Evolutionary conservation across 1,139 yeast genomes (phyloP), one percentile per base, ranked within the genome.

Genomic region (Candida dubliniensis): DNA sequence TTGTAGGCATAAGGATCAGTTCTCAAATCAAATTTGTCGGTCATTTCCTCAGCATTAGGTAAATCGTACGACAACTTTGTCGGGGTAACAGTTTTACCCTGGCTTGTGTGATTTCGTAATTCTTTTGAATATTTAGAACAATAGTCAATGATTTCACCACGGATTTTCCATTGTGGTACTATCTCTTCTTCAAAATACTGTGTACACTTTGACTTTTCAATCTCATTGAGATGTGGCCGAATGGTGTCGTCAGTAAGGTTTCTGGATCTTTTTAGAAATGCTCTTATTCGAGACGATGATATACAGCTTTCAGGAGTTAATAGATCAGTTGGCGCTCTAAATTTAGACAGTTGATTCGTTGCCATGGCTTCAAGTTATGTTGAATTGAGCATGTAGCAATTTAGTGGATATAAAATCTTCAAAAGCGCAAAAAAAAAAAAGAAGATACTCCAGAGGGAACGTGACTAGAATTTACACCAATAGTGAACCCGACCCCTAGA

Each of bases 1-100:
- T 58, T 60, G 25, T 54, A 48, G 5, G 77, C 77, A 46, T 73
- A 73, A 0, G 78, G 78, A 48, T 73, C 76, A 8, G 62, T 48
- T 26, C 76, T 52, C 36, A 71, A 58, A 49, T 72, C 71, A 43
- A 63, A 63, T 31, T 53, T 54, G n/a, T 46, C 33, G 9, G 46
- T 34, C 15, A 43, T 31, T 14, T 49, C 41, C 8, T 40, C 45
- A 3, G 40, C 36, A 11, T 44, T 44, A 3, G 35, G 38, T 9
- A 39, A 38, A 14, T 38, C 36, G 26, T 43, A 25, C 13, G 43
- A 41, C 8, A 40, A 34, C 14, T 13, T 41, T 12, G n/a, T 31
- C 8, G 12, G 29, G 4, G 8, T 30, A 37, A 37, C 11, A 5
- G 40, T 31, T 11, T 32, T 31, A 6, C 41, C 42, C 24, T 33